Base-by-base conservation (phyloP, 192 early-diverging fungal genomes). In the Jimgerdemannia flammicorona region DNA sequence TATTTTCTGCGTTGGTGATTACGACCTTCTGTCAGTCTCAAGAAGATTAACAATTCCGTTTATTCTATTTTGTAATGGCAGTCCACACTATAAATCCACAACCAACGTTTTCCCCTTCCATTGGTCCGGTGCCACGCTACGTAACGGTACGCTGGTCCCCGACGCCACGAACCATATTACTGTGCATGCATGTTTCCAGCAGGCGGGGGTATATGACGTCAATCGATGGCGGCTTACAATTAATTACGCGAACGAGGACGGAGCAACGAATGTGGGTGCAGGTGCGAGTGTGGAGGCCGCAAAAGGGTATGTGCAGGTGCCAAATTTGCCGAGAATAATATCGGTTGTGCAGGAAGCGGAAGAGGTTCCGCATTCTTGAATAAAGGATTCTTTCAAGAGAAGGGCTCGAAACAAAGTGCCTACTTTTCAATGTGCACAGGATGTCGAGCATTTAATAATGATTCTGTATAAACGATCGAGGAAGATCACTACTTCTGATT, bases 201-300 rank as follows among this genome's bases (percentile, higher is more conserved):
- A 81, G 42, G 74, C 85, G 40, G 94, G 94, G 4, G 83, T 90
- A 2, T 95, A 91, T 79, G 90, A 95, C 77, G 79, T 95, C 54
- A 94, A 93, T 78, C 81, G 88, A 43, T 95, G 94, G 94, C 79
- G 84, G 42, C 69, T 94, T 43, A 83, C 85, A 8, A 81, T 87
- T 14, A 77, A 87, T 65, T 66, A 79, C 42, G 54, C 64, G 3
- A 64, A n/a, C 3, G 63, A 64, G 40, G 72, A 73, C 44, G 72
- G 72, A 39, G 67, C 72, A 1, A n/a, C 63, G 43, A 66, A 64
- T n/a, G 43, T 64, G 9, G 72, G 67, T 39, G 64, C 44, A 66
- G 14, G 49, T 14, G 49, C 49, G 49, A 59, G 49, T 10, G 70
- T 4, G 44, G 70, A 71, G 40, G 70, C 18, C 42, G 18, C 7